These are phyloP conservation scores for Adansonia rubrostipa DNA, from an alignment of 441 rosid species.

Conservation along the genomic window DNA sequence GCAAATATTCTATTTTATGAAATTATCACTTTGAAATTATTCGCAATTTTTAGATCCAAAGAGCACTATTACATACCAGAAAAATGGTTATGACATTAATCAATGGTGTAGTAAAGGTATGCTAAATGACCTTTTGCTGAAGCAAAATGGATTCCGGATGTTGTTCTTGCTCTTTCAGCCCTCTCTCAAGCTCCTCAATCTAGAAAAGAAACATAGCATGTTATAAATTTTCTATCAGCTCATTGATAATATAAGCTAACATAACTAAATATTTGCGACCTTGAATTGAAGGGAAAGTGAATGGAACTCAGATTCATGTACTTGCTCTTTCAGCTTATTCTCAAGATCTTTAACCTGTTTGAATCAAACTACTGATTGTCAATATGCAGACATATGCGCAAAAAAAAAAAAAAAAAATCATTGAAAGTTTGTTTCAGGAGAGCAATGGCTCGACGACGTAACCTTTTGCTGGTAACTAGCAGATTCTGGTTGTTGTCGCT, in stretches of 20 bases:
- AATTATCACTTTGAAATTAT: background rate
- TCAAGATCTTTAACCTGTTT: conserved; percentile 75
- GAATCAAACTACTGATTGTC: conserved; percentile 10
- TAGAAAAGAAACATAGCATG: conserved; percentile 24
- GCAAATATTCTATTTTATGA: conserved; percentile 20
- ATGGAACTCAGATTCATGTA: conserved; percentile 54
- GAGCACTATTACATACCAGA: background rate
- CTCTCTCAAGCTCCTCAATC: conserved; percentile 58
- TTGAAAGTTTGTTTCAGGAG: background rate
- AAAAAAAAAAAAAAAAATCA: background rate
- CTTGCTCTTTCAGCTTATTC: conserved; percentile 63
- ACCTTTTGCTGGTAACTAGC: conserved; percentile 34
- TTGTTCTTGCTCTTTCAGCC: conserved; percentile 49
- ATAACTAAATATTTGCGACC: conserved; percentile 39
- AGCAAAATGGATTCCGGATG: conserved; percentile 50
- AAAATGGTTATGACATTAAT: background rate
- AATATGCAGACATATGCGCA: background rate
- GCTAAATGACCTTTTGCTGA: conserved; percentile 39
- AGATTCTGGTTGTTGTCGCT: background rate
- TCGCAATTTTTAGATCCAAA: background rate
- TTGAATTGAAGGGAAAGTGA: conserved; percentile 55
- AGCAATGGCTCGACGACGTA: background rate
- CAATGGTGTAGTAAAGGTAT: background rate
- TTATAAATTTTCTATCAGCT: conserved; percentile 19
- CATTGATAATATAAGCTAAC: conserved; percentile 8